Conservation (phyloP, 495 filamentous ascomycete species). For the Neurospora sp. region DNA sequence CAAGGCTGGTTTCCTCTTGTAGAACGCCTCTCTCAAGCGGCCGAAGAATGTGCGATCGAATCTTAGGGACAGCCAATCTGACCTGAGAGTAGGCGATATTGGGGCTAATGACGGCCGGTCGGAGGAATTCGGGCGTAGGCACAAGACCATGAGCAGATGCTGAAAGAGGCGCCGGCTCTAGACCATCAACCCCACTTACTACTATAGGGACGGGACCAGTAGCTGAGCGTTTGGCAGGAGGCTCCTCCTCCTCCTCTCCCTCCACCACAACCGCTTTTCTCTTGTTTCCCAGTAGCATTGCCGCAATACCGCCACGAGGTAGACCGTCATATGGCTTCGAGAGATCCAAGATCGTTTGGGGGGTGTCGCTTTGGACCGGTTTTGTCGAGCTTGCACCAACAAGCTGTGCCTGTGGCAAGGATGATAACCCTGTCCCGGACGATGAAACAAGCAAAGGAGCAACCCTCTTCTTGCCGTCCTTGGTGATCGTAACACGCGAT, state of each 20-base stretch:
- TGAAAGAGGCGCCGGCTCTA: slow-evolving; percentile 53
- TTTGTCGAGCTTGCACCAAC: slow-evolving; percentile 58
- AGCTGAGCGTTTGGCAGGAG: slow-evolving; percentile 52
- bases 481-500: slow-evolving; percentile 83
- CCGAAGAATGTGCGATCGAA: slow-evolving; percentile 68
- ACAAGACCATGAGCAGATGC: slow-evolving; percentile 47
- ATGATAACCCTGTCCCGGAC: slow-evolving; percentile 70
- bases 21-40: slow-evolving; percentile 45
- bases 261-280: slow-evolving; percentile 65
- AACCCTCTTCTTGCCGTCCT: slow-evolving; percentile 94
- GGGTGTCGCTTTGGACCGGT: slow-evolving; percentile 56
- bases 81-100: slow-evolving; percentile 71
- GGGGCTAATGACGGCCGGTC: slow-evolving; percentile 78
- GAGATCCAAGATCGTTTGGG: slow-evolving; percentile 79
- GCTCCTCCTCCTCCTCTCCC: slow-evolving; percentile 49
- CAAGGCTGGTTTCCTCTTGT: slow-evolving; percentile 33
- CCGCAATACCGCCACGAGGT: slow-evolving; percentile 76
- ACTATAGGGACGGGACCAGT: slow-evolving; percentile 65
- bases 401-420: slow-evolving; percentile 74
- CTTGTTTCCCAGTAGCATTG: slow-evolving; percentile 87
- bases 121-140: slow-evolving; percentile 74
- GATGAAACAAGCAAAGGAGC: slow-evolving; percentile 84
- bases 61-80: slow-evolving; percentile 80
- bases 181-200: slow-evolving; percentile 63
- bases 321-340: slow-evolving; percentile 92